phyloP scores from a whole-genome alignment of 2,329 filamentous ascomycete species.

The Niveomyces coronatus region DNA sequence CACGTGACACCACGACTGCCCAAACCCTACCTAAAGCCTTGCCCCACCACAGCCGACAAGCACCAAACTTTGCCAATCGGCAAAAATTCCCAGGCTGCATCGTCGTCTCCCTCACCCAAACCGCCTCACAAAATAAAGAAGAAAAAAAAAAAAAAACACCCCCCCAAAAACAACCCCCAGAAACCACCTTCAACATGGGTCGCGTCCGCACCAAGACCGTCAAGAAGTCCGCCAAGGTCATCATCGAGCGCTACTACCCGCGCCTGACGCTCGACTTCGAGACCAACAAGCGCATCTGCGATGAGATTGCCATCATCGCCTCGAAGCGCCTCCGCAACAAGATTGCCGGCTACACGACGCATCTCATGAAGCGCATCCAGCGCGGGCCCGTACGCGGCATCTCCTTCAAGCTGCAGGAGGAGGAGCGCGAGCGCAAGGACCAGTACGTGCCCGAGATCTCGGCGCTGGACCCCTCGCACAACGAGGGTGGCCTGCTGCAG shows the following conservation, averaged over 20 bases:
- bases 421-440: slow-evolving; percentile 99
- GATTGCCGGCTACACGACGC: slow-evolving; percentile 98
- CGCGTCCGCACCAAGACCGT: slow-evolving; percentile 61
- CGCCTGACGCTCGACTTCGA: slow-evolving; percentile 99
- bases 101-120: too few relatives aligned
- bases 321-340: slow-evolving; percentile 99
- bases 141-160: too few relatives aligned
- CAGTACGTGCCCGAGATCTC: slow-evolving; percentile 99
- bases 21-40: too few relatives aligned
- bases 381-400: slow-evolving; percentile 98
- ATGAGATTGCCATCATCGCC: slow-evolving; percentile 99
- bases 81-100: too few relatives aligned
- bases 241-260: slow-evolving; percentile 98
- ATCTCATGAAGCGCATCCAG: slow-evolving; percentile 99
- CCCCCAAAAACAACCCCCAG: slow-evolving; percentile 24
- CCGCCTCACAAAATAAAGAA: too few relatives aligned
- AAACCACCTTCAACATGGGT: slow-evolving; percentile 56
- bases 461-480: slow-evolving; percentile 95
- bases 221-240: slow-evolving; percentile 89
- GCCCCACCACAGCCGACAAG: too few relatives aligned
- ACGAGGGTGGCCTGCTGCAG: slow-evolving; percentile 88
- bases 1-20: too few relatives aligned
- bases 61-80: too few relatives aligned
- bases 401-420: slow-evolving; percentile 99
- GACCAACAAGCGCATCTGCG: slow-evolving; percentile 99